Evolutionary conservation across 495 filamentous ascomycete genomes (phyloP).

Genomic region (Aspergillus bridgeri): DNA sequence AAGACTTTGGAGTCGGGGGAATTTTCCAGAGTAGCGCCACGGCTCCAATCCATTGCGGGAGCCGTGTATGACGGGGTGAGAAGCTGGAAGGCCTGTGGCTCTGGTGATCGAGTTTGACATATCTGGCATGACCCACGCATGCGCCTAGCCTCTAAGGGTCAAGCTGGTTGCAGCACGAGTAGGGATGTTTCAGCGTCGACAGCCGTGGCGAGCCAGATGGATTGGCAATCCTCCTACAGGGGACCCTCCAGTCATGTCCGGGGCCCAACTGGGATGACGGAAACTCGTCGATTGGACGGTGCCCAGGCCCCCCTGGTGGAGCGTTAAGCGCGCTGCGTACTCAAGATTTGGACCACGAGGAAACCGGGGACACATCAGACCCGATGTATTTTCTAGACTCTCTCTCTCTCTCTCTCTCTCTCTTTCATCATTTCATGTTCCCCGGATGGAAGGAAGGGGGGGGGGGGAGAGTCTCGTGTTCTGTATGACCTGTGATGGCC

Average conservation of each 20-base stretch:
- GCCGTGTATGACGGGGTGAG: not conserved
- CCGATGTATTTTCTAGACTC: too few species aligned
- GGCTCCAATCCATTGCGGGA: not conserved
- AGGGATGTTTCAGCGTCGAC: not conserved
- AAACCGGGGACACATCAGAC: too few species aligned
- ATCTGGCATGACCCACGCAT: not conserved
- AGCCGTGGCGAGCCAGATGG: not conserved
- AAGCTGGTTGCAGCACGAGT: not conserved
- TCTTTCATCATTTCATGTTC: too few species aligned
- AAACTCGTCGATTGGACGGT: constrained; percentile 1
- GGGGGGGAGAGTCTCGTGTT: not conserved
- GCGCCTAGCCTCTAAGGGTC: not conserved
- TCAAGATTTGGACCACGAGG: not conserved
- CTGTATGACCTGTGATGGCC: not conserved
- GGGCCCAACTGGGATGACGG: constrained; percentile 1
- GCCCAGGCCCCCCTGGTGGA: not conserved
- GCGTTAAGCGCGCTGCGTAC: not conserved
- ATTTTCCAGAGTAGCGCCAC: not conserved
- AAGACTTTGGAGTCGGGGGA: not conserved
- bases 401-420: too few species aligned
- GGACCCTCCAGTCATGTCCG: not conserved
- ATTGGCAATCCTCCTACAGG: not conserved
- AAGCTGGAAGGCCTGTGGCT: not conserved
- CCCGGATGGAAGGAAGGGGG: too few species aligned
- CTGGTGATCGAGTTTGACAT: not conserved